Evolutionary conservation across 345 rosid genomes (phyloP).

Genomic region (Noccaea bulbosa): DNA sequence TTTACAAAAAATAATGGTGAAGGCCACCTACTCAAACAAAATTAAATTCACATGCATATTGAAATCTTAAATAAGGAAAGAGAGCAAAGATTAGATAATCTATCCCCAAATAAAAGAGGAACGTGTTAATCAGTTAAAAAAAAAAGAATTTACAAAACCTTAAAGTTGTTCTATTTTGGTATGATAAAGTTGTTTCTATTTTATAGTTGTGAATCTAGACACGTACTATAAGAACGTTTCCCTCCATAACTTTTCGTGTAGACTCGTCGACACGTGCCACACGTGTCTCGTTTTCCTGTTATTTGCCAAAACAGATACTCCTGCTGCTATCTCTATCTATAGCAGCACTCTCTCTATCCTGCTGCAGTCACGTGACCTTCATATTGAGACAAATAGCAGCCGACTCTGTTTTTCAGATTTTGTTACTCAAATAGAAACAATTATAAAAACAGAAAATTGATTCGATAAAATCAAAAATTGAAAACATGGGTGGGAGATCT

Average conservation of each 20-base stretch:
- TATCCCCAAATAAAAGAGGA: not conserved
- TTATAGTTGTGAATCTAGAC: slow-evolving; percentile 16
- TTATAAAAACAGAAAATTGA: no score
- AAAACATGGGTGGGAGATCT: no score
- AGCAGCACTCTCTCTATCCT: not conserved
- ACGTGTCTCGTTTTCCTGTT: slow-evolving; percentile 11
- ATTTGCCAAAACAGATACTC: not conserved
- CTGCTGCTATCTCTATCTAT: no score
- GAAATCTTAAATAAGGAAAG: not conserved
- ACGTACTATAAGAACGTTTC: not conserved
- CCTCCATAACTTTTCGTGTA: not conserved
- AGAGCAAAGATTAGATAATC: not conserved
- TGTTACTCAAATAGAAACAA: no score
- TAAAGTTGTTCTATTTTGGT: not conserved
- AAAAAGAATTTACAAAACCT: not conserved
- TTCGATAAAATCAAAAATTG: no score
- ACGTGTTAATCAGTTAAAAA: not conserved
- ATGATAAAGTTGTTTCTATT: slow-evolving; percentile 1
- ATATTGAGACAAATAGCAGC: not conserved
- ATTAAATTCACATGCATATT: not conserved
- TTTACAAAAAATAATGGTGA: not conserved
- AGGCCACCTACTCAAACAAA: not conserved
- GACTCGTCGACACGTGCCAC: slow-evolving; percentile 6
- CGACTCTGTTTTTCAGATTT: no score
- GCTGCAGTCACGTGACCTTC: not conserved